Conservation (phyloP, 495 filamentous ascomycete species). For the Melanomma pulvis-pyrius region DNA sequence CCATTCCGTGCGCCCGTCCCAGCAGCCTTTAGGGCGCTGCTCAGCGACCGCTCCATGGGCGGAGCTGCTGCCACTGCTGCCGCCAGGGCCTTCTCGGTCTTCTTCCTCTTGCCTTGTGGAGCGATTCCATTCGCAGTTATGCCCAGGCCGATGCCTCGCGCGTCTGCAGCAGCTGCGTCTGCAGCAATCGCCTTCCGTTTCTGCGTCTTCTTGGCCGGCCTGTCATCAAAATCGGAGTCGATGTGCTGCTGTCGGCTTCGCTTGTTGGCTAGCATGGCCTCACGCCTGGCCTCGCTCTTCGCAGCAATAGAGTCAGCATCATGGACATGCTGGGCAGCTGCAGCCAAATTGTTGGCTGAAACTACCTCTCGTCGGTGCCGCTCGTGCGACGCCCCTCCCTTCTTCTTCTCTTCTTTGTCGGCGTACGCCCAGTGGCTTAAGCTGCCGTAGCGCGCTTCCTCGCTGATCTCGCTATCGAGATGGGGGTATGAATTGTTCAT, state of each 20-base stretch:
- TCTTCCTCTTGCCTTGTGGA: slow-evolving; percentile 71
- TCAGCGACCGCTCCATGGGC: slow-evolving; percentile 70
- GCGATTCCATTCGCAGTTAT: slow-evolving; percentile 37
- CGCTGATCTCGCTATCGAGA: slow-evolving; percentile 86
- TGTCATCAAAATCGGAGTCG: slow-evolving; percentile 81
- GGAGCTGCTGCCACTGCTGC: slow-evolving; percentile 47
- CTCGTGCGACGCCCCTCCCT: slow-evolving; percentile 62
- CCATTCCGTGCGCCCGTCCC: slow-evolving; percentile 51
- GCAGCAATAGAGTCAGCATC: slow-evolving; percentile 75
- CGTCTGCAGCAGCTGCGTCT: slow-evolving; percentile 37
- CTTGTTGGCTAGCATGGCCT: slow-evolving; percentile 75
- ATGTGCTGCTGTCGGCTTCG: slow-evolving; percentile 64
- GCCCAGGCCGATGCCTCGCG: slow-evolving; percentile 44
- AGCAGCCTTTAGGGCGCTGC: slow-evolving; percentile 55
- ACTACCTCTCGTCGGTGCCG: slow-evolving; percentile 76
- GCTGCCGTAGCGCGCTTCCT: slow-evolving; percentile 89
- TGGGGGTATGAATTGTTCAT: slow-evolving; percentile 80
- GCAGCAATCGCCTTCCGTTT: slow-evolving; percentile 62
- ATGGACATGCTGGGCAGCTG: slow-evolving; percentile 68
- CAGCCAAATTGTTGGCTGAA: slow-evolving; percentile 64
- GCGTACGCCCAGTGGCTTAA: slow-evolving; percentile 90
- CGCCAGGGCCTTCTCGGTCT: slow-evolving; percentile 67
- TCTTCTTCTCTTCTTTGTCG: slow-evolving; percentile 72
- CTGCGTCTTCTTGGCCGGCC: slow-evolving; percentile 60
- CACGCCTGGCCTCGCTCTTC: slow-evolving; percentile 78